Evolutionary conservation across 2,329 filamentous ascomycete genomes (phyloP).

Genomic region (Penicillium vulpinum): DNA sequence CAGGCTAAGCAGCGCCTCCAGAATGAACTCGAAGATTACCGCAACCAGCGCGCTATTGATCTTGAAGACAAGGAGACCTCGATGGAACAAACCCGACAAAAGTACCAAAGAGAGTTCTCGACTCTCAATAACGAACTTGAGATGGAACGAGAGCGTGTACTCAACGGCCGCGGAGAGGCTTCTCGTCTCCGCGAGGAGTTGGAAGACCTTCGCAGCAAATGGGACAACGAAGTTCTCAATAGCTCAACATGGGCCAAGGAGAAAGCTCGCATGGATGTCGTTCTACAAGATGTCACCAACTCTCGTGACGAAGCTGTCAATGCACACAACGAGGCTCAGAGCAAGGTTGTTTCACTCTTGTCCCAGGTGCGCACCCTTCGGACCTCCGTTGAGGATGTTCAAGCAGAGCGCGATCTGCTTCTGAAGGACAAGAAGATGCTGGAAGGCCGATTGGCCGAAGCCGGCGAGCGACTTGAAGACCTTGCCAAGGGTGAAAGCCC

Average conservation of each 20-base stretch:
- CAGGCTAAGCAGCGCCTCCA: constrained; percentile 93
- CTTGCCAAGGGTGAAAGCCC: constrained; percentile 82
- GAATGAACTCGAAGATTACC: constrained; percentile 96
- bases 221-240: constrained; percentile 97
- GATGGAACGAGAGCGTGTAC: constrained; percentile 83
- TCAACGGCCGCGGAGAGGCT: constrained; percentile 82
- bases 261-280: constrained; percentile 86
- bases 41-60: constrained; percentile 90
- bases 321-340: constrained; percentile 92
- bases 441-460: constrained; percentile 79
- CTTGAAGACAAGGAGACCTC: constrained; percentile 95
- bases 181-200: constrained; percentile 89
- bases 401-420: constrained; percentile 79
- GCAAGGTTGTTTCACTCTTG: constrained; percentile 85
- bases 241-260: constrained; percentile 98
- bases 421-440: constrained; percentile 87
- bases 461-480: constrained; percentile 83
- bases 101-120: constrained; percentile 92
- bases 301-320: constrained; percentile 92
- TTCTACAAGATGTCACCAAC: constrained; percentile 80
- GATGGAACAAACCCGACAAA: constrained; percentile 95
- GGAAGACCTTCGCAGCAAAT: constrained; percentile 90
- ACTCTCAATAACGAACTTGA: constrained; percentile 89
- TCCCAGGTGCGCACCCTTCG: constrained; percentile 85
- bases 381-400: constrained; percentile 79